phyloP scores from a whole-genome alignment of 208 protist species.

The Trypanosoma theileri region DNA sequence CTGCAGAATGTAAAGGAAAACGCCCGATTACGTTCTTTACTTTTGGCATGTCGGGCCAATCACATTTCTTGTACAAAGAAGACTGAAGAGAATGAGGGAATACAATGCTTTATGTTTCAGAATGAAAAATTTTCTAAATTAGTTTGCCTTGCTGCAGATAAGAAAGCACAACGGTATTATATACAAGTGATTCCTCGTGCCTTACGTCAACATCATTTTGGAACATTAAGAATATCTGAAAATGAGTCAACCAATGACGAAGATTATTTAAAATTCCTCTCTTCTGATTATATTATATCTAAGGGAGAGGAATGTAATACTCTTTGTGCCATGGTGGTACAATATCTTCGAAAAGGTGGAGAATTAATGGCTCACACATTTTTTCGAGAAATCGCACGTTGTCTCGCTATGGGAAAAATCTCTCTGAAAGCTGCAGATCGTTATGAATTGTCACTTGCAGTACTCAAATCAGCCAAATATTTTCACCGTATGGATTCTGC shows the following conservation, averaged over 20 bases:
- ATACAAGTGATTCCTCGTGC: conserved; percentile 49
- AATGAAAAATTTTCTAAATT: conserved; percentile 34
- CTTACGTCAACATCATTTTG: conserved; percentile 40
- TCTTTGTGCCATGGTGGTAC: conserved; percentile 25
- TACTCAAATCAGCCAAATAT: conserved; percentile 18
- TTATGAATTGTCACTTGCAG: conserved; percentile 25
- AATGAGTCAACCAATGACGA: not conserved
- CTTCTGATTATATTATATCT: conserved; percentile 7
- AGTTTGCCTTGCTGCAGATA: conserved; percentile 41
- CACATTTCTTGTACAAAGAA: not conserved
- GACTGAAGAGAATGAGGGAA: conserved; percentile 2
- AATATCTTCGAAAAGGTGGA: conserved; percentile 14
- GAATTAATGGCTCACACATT: conserved; percentile 20
- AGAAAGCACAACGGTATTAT: conserved; percentile 53
- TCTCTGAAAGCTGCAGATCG: not conserved
- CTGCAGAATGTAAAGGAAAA: conserved; percentile 8
- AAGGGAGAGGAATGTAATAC: conserved; percentile 17
- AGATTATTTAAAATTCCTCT: conserved; percentile 12
- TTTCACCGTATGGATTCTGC: conserved; percentile 22
- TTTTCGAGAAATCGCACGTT: conserved; percentile 19
- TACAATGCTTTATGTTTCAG: conserved; percentile 61
- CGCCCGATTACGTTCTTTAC: conserved; percentile 35
- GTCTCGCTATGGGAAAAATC: conserved; percentile 20
- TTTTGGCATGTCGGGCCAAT: conserved; percentile 22
- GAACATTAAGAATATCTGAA: conserved; percentile 7